A percentile compares a stretch with the other conserved stretches of the same genome.
Evolutionary conservation across 768 basidiomycete genomes (phyloP).

Genomic region (Suillus occidentalis): DNA sequence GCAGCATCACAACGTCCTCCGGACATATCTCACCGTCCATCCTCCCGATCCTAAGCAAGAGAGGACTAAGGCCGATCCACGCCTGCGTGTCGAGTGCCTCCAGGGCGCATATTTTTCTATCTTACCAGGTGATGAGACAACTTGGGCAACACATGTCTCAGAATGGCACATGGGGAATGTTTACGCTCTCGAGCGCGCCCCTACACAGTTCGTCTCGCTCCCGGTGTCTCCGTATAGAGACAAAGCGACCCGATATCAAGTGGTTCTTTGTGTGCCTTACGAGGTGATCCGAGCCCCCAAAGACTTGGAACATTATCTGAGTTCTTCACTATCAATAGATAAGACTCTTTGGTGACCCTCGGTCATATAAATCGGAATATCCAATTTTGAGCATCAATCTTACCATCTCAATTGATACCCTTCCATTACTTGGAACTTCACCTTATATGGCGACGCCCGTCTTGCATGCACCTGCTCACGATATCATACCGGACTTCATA

Average conservation of each 20-base stretch:
- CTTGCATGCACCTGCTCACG: conserved; percentile 48
- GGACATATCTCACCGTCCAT: conserved; percentile 58
- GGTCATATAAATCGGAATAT: conserved; percentile 33
- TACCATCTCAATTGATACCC: conserved; percentile 41
- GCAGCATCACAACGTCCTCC: conserved; percentile 76
- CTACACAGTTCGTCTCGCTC: conserved; percentile 48
- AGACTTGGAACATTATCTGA: conserved; percentile 4
- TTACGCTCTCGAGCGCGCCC: conserved; percentile 62
- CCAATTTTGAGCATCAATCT: conserved; percentile 62
- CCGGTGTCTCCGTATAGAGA: conserved; percentile 40
- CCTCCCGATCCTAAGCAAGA: conserved; percentile 36
- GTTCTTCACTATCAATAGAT: conserved; percentile 46
- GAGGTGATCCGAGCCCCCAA: conserved; percentile 47
- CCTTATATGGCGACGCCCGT: conserved; percentile 22
- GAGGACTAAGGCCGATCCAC: conserved; percentile 32
- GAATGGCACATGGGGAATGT: conserved; percentile 87
- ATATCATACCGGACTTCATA: conserved; percentile 67
- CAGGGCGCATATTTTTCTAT: conserved; percentile 80
- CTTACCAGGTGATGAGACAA: conserved; percentile 41
- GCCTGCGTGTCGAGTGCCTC: conserved; percentile 57
- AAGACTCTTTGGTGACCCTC: conserved; percentile 80
- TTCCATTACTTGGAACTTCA: neutral
- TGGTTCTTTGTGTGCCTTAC: conserved; percentile 81
- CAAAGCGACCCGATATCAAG: conserved; percentile 54
- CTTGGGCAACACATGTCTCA: conserved; percentile 27